phyloP scores from a whole-genome alignment of 768 basidiomycete genomes.

The Pisolithus tinctorius region DNA sequence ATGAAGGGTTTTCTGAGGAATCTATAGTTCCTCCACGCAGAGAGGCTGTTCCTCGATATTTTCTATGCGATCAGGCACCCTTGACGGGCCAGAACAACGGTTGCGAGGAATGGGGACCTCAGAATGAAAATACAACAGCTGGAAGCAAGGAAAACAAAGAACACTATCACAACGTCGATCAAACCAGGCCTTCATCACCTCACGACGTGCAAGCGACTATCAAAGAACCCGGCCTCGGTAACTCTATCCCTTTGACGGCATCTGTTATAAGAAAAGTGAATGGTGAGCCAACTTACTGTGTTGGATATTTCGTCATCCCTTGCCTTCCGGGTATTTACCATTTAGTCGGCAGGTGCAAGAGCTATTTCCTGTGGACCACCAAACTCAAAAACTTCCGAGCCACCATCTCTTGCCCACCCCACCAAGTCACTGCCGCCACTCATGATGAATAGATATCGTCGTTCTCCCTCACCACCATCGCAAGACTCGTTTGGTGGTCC shows the following conservation, averaged over 20 bases:
- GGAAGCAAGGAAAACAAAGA: constrained; percentile 11
- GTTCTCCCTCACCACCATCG: constrained; percentile 37
- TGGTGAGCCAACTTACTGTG: constrained; percentile 23
- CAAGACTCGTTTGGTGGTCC: constrained; percentile 60
- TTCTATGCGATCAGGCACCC: constrained; percentile 28
- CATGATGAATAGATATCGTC: constrained; percentile 14
- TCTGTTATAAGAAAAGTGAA: constrained; percentile 22
- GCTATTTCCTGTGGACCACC: constrained; percentile 30
- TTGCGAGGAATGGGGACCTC: constrained; percentile 35
- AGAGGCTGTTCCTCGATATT: constrained; percentile 40
- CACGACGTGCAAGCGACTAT: constrained; percentile 17
- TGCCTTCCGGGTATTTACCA: constrained; percentile 20
- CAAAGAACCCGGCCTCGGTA: constrained; percentile 23
- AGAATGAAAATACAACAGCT: constrained; percentile 43
- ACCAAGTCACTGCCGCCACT: constrained; percentile 17
- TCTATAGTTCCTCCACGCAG: constrained; percentile 32
- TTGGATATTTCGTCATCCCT: constrained; percentile 11
- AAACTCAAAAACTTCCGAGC: constrained; percentile 9
- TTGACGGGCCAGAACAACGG: constrained; percentile 3
- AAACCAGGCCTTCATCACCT: constrained; percentile 16
- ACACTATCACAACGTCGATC: constrained; percentile 7
- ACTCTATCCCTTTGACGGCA: constrained; percentile 21
- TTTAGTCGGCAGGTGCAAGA: constrained; percentile 23
- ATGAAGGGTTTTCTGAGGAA: constrained; percentile 33
- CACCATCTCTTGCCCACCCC: constrained; percentile 10